phyloP scores from a whole-genome alignment of 305 asterid species.

The Withania somnifera region DNA sequence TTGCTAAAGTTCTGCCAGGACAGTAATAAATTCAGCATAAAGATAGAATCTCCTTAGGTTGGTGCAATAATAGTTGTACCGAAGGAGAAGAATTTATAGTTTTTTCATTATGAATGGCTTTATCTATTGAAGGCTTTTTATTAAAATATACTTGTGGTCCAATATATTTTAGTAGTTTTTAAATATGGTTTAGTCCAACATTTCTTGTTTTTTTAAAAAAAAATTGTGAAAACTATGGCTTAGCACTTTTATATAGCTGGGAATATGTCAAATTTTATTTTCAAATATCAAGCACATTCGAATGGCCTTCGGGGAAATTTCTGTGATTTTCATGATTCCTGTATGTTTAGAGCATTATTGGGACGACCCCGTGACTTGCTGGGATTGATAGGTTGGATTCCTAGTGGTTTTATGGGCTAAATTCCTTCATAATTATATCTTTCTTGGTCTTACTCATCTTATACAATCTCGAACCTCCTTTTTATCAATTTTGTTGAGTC shows the following conservation, averaged over 20 bases:
- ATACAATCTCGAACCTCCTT: no score
- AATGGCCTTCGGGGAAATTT: no score
- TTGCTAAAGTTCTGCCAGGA: slow-evolving; percentile 92
- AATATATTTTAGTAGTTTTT: background rate
- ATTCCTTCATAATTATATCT: no score
- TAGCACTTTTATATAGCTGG: background rate
- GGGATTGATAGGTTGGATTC: no score
- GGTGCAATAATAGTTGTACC: background rate
- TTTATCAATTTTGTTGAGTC: no score
- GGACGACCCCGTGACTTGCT: no score
- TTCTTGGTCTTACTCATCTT: no score
- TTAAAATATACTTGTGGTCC: background rate
- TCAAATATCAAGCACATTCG: background rate
- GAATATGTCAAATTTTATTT: background rate
- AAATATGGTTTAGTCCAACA: background rate
- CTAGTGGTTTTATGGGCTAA: no score
- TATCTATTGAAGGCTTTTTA: background rate
- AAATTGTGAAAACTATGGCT: background rate
- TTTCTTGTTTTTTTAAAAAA: background rate
- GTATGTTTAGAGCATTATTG: no score
- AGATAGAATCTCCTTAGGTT: background rate
- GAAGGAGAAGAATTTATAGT: background rate
- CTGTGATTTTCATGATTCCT: no score
- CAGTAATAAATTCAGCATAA: slow-evolving; percentile 38
- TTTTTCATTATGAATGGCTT: background rate